Base-by-base conservation (phyloP, 2,329 filamentous ascomycete genomes). In the Cytospora schulzeri region DNA sequence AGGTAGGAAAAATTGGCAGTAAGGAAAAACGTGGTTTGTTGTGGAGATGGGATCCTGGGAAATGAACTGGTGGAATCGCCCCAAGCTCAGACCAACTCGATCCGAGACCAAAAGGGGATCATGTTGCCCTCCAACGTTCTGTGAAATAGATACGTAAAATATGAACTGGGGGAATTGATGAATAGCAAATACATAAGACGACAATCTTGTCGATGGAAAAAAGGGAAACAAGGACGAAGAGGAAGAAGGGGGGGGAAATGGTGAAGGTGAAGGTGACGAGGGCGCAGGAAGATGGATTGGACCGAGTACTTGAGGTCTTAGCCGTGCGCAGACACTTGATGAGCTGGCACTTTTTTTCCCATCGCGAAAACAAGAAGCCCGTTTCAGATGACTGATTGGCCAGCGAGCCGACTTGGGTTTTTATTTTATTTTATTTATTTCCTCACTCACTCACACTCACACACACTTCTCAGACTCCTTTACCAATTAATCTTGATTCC, bases 321-420 rank as follows among this genome's bases (percentile, higher is more conserved):
- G 52, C 60, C 60, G 60, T 62, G 51, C 48, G 60, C 52, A 54
- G 60, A 53, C 33, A 35, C 54, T 56, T 53, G 48, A 35, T 62
- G 60, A 62, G 60, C 55, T 62, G 60, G 60, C 60, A 62, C 38
- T 62, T n/a, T n/a, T n/a, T n/a, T n/a, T 62, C 60, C 52, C 60
- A 62, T 62, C 60, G 60, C 60, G 52, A 62, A 45, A 62, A 50
- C 31, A 56, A 61, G 60, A 62, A 55, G 60, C 9, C 60, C 60
- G 60, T 62, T 54, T 51, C 60, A 55, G 60, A n/a, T 28, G 52
- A 48, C 52, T 62, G 60, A 62, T 62, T 62, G 60, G 60, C 60
- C 55, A 54, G 38, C 60, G 52, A 62, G 60, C 60, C 60, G 53
- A 62, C 52, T 22, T 56, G 41, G 45, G 28, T 54, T 62, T 50